Conservation (phyloP, 306 rosid species). For the Pyrus pyrifolia region DNA sequence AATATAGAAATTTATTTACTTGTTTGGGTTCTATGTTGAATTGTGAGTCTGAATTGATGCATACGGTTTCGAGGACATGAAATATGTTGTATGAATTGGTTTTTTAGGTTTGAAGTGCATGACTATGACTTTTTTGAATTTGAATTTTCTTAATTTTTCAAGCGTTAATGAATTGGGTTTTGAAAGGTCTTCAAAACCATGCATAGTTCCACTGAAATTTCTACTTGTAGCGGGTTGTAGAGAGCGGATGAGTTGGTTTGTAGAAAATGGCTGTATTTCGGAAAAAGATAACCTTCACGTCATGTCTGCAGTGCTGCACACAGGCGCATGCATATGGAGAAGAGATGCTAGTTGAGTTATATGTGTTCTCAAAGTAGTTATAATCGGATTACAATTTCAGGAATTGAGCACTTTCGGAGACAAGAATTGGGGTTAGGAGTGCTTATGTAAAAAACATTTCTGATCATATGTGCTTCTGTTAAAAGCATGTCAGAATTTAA, state of each 20-base stretch:
- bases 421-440: background rate
- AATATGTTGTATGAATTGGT: background rate
- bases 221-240: background rate
- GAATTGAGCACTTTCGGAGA: background rate
- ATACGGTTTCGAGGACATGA: background rate
- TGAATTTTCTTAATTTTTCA: background rate
- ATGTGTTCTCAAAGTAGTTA: background rate
- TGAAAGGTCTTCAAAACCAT: background rate
- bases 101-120: background rate
- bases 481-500: background rate
- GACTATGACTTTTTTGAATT: background rate
- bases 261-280: background rate
- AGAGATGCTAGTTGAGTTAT: background rate
- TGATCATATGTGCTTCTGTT: background rate
- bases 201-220: background rate
- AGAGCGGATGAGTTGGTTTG: background rate
- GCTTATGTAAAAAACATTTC: background rate
- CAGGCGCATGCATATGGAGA: background rate
- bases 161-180: background rate
- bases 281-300: background rate
- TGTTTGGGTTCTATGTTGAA: background rate
- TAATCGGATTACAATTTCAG: background rate
- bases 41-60: background rate
- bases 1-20: background rate
- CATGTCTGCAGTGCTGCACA: background rate